Percentiles rank a stretch among this genome's conserved stretches.
Conservation (phyloP, 306 rosid species). For the Medicago ruthenica region DNA sequence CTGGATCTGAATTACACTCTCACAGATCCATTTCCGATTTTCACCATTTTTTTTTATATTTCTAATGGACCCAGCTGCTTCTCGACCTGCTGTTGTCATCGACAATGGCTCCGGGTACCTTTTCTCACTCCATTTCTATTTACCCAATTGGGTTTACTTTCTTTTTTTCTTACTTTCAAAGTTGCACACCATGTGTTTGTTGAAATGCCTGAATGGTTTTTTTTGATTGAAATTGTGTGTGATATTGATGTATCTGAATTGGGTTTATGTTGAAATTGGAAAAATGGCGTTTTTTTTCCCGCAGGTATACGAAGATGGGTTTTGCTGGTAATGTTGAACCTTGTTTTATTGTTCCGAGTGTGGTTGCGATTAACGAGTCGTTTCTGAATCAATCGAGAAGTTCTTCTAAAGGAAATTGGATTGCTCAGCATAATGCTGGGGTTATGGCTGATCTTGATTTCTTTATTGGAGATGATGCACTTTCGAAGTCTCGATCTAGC, state of each 20-base stretch:
- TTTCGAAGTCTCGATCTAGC: constrained; percentile 80
- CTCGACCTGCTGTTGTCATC: constrained; percentile 95
- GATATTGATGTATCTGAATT: not conserved
- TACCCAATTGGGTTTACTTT: not conserved
- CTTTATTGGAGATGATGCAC: constrained; percentile 94
- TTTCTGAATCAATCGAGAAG: constrained; percentile 74
- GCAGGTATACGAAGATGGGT: constrained; percentile 98
- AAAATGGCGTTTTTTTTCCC: constrained; percentile 21
- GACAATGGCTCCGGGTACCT: constrained; percentile 96
- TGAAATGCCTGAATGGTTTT: constrained; percentile 41
- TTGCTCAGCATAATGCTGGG: constrained; percentile 94
- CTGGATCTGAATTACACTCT: constrained; percentile 79
- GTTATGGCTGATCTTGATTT: constrained; percentile 99
- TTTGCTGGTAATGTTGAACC: constrained; percentile 98
- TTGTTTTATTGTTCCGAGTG: constrained; percentile 85
- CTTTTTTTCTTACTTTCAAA: not conserved
- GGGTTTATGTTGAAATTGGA: constrained; percentile 30
- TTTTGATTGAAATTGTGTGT: not conserved
- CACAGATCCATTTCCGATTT: constrained; percentile 66
- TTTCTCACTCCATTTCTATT: constrained; percentile 22
- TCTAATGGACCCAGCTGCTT: constrained; percentile 89
- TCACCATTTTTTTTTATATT: constrained; percentile 32
- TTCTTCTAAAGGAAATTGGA: constrained; percentile 80
- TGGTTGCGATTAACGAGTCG: constrained; percentile 89
- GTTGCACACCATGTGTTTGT: constrained; percentile 44